Conservation (phyloP, 176 grass and related monocot genomes). For the Triticum dicoccoides region DNA sequence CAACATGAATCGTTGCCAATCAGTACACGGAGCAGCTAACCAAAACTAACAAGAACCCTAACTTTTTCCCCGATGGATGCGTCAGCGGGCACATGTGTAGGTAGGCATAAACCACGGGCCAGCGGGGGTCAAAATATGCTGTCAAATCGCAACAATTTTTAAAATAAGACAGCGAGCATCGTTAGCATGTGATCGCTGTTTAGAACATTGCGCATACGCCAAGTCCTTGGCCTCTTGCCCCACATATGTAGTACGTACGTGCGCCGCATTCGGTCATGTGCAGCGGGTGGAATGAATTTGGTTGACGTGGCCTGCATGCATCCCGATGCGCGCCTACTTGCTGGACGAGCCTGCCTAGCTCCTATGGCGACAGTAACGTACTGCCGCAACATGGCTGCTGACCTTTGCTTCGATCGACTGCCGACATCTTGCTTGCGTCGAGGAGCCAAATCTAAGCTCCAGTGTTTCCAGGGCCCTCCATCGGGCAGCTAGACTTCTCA, state of each 20-base stretch:
- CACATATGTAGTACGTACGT: background rate
- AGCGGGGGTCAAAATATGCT: background rate
- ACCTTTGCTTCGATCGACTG: conserved; percentile 5
- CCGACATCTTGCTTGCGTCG: conserved; percentile 7
- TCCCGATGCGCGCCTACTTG: background rate
- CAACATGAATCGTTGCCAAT: background rate
- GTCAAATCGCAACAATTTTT: background rate
- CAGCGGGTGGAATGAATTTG: background rate
- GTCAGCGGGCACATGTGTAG: background rate
- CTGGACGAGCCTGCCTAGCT: background rate
- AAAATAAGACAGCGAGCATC: background rate
- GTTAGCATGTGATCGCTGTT: background rate
- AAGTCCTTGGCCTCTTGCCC: background rate
- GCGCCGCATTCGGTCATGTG: background rate
- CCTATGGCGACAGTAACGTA: conserved; percentile 10
- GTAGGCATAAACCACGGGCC: background rate
- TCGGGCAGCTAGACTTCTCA: background rate
- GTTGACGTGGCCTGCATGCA: conserved; percentile 15
- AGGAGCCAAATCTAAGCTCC: background rate
- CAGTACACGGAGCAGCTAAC: background rate
- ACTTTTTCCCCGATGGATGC: background rate
- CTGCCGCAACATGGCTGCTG: background rate
- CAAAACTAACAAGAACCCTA: background rate
- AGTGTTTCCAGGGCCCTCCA: background rate
- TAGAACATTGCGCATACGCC: background rate